Evolutionary conservation across 1,139 yeast genomes (phyloP).

Genomic region (Meyerozyma athensensis): DNA sequence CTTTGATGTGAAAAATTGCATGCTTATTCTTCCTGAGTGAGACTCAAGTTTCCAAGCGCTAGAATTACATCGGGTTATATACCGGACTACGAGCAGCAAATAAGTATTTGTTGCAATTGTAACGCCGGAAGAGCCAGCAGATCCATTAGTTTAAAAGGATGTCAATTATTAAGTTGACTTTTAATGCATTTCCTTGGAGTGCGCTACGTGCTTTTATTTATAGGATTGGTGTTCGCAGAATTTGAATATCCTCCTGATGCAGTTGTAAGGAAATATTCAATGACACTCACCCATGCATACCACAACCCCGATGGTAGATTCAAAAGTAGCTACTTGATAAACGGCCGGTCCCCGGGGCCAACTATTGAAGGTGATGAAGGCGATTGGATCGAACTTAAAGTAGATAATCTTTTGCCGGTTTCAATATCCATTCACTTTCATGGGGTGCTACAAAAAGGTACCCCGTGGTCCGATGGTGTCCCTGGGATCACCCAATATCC

Average conservation of each 20-base stretch:
- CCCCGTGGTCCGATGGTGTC: slow-evolving; percentile 41
- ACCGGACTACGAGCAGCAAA: no score
- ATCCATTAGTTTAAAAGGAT: background rate
- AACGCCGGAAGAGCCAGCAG: background rate
- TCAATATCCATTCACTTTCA: slow-evolving; percentile 44
- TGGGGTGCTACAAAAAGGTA: slow-evolving; percentile 37
- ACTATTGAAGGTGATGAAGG: slow-evolving; percentile 29
- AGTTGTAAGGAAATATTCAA: slow-evolving; percentile 7
- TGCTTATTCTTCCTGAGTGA: slow-evolving; percentile 13
- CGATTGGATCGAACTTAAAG: slow-evolving; percentile 28
- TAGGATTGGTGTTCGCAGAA: background rate
- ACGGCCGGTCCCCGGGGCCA: slow-evolving; percentile 35
- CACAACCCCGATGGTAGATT: slow-evolving; percentile 18
- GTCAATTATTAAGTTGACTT: background rate
- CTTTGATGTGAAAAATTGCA: slow-evolving; percentile 57
- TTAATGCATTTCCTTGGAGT: background rate
- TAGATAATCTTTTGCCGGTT: slow-evolving; percentile 23
- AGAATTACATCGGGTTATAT: no score
- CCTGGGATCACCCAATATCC: slow-evolving; percentile 39
- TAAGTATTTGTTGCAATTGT: slow-evolving; percentile 4
- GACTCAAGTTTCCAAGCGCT: slow-evolving; percentile 1
- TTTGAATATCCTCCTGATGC: slow-evolving; percentile 6
- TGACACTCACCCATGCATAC: slow-evolving; percentile 13
- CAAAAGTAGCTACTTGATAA: slow-evolving; percentile 22
- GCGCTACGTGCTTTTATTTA: background rate